These are phyloP conservation scores for Lyophyllum shimeji DNA, from an alignment of 768 basidiomycete species.

Conservation along the genomic window DNA sequence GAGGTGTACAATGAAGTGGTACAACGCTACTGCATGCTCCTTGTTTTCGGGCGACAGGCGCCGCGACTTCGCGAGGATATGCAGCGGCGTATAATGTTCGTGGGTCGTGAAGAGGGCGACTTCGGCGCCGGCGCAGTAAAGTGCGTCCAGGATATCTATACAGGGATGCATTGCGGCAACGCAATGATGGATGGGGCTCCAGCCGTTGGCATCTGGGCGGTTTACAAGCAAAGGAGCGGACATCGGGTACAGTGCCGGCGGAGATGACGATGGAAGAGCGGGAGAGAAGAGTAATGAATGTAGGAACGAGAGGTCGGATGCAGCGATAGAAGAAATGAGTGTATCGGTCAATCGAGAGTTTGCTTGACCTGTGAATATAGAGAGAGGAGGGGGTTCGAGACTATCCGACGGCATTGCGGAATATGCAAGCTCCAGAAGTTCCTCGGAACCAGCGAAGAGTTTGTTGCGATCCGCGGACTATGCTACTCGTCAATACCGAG, in stretches of 20 bases:
- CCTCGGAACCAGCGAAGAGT: constrained; percentile 33
- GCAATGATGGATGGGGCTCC: constrained; percentile 75
- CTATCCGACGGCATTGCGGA: constrained; percentile 38
- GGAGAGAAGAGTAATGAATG: constrained; percentile 57
- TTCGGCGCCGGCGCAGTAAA: constrained; percentile 79
- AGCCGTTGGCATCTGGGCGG: constrained; percentile 62
- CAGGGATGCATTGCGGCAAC: constrained; percentile 55
- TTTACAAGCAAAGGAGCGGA: constrained; percentile 64
- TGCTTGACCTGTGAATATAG: constrained; percentile 41
- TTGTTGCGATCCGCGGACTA: constrained; percentile 40
- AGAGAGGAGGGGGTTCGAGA: constrained; percentile 39
- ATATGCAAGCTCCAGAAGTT: constrained; percentile 35
- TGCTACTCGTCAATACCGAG: constrained; percentile 11
- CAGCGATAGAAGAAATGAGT: constrained; percentile 53
- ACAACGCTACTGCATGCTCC: constrained; percentile 40
- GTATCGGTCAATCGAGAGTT: constrained; percentile 45
- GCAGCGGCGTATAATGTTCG: constrained; percentile 67
- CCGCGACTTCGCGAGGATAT: constrained; percentile 54
- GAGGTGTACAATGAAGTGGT: constrained; percentile 65
- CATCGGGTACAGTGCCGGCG: constrained; percentile 40
- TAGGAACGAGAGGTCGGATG: constrained; percentile 49
- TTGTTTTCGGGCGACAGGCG: constrained; percentile 31
- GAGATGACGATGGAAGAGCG: constrained; percentile 36
- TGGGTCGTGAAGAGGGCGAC: constrained; percentile 63
- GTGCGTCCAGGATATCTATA: constrained; percentile 60